Evolutionary conservation across 2,329 filamentous ascomycete genomes (phyloP).

Genomic region (Colletotrichum sp.): DNA sequence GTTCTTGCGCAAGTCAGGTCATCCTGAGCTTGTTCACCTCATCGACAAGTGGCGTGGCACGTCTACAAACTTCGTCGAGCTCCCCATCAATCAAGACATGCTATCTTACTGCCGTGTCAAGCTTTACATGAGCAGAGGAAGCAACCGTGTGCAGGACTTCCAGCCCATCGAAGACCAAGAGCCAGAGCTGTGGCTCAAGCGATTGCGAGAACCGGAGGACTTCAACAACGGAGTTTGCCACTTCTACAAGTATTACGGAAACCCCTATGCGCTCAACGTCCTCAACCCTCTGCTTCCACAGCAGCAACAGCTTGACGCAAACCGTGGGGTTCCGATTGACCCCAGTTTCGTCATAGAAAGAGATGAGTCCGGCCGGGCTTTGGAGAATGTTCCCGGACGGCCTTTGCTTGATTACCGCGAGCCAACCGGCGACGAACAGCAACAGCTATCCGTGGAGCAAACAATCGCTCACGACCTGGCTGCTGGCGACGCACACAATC

Average conservation of each 20-base stretch:
- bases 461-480: not conserved
- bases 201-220: not conserved
- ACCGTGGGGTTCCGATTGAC: not conserved
- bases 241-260: not conserved
- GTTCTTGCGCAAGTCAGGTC: conserved; percentile 21
- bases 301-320: not conserved
- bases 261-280: not conserved
- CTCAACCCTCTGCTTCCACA: not conserved
- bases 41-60: conserved; percentile 23
- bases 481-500: not conserved
- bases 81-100: conserved; percentile 28
- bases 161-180: not conserved
- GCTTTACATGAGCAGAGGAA: not conserved
- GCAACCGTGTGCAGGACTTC: not conserved
- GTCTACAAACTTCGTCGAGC: conserved; percentile 25
- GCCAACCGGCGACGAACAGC: not conserved
- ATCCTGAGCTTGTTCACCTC: not conserved
- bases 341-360: not conserved
- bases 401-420: not conserved
- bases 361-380: not conserved
- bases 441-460: not conserved
- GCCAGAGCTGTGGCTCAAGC: not conserved
- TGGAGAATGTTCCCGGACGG: not conserved
- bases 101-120: not conserved
- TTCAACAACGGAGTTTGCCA: not conserved